phyloP scores from a whole-genome alignment of 164 flowering plant species.

The Saururus chinensis region DNA sequence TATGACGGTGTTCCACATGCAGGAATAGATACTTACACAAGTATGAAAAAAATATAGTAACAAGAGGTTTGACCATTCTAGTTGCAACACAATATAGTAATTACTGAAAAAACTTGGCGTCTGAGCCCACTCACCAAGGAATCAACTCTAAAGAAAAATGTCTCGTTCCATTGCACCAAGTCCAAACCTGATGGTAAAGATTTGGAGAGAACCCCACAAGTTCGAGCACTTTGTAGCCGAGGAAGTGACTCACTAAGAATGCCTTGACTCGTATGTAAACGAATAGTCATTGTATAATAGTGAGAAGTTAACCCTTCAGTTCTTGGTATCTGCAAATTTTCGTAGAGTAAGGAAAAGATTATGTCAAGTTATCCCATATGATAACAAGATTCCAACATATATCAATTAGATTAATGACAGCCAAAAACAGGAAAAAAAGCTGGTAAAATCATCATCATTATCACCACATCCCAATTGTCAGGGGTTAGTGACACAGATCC shows the following conservation, averaged over 20 bases:
- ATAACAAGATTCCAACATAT: not conserved
- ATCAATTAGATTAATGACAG: too few relatives aligned
- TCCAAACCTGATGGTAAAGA: slow-evolving; percentile 27
- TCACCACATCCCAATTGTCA: too few relatives aligned
- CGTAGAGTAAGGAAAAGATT: not conserved
- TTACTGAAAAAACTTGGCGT: not conserved
- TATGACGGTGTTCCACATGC: too few relatives aligned
- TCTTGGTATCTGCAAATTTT: slow-evolving; percentile 42
- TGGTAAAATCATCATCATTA: too few relatives aligned
- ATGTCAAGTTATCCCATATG: not conserved
- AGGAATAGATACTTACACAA: too few relatives aligned
- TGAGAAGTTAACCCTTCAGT: slow-evolving; percentile 40
- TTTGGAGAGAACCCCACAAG: slow-evolving; percentile 53
- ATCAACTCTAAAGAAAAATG: slow-evolving; percentile 87
- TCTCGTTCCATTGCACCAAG: slow-evolving; percentile 68
- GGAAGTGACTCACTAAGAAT: slow-evolving; percentile 21
- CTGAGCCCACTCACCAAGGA: slow-evolving; percentile 35
- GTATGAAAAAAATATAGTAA: too few relatives aligned
- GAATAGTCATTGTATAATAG: slow-evolving; percentile 50
- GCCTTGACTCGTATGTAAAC: slow-evolving; percentile 31
- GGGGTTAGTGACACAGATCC: too few relatives aligned
- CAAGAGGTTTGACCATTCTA: not conserved
- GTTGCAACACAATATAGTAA: not conserved
- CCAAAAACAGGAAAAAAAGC: too few relatives aligned
- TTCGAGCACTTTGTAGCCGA: slow-evolving; percentile 77